phyloP scores from a whole-genome alignment of 2,329 filamentous ascomycete species.

The Ophiostoma triangulosporum region DNA sequence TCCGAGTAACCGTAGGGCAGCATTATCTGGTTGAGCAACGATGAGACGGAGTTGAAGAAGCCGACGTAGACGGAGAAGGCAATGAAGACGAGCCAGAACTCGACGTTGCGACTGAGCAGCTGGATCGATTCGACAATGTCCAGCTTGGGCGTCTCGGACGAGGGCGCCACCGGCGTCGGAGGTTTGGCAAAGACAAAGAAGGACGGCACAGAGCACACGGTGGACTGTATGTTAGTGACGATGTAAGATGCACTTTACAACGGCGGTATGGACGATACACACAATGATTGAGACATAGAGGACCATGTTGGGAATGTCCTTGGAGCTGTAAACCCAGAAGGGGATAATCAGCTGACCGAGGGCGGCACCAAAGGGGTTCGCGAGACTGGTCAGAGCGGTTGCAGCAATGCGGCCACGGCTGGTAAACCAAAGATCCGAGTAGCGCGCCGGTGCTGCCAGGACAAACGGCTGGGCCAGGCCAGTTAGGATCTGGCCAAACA shows the following conservation, averaged over 20 bases:
- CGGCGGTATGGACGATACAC: conserved; percentile 27
- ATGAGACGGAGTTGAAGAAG: conserved; percentile 86
- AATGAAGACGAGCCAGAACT: conserved; percentile 69
- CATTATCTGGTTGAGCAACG: conserved; percentile 81
- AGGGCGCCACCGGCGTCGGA: conserved; percentile 62
- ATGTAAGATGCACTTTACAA: neutral
- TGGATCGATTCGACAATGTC: conserved; percentile 35
- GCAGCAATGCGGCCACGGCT: conserved; percentile 70
- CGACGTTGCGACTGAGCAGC: conserved; percentile 43
- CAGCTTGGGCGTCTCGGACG: conserved; percentile 45
- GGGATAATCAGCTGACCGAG: conserved; percentile 79
- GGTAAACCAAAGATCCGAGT: conserved; percentile 92
- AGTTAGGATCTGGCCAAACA: conserved; percentile 85
- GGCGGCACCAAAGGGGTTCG: conserved; percentile 83
- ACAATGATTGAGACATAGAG: conserved; percentile 76
- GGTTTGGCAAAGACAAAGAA: conserved; percentile 68
- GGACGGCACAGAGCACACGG: conserved; percentile 55
- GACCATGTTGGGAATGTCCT: conserved; percentile 66
- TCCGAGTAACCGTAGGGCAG: conserved; percentile 74
- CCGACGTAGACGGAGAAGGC: conserved; percentile 80
- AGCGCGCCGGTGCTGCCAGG: conserved; percentile 74
- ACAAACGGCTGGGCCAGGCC: conserved; percentile 89
- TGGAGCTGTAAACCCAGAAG: conserved; percentile 50
- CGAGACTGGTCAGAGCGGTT: conserved; percentile 70
- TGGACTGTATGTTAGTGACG: conserved; percentile 26